Evolutionary conservation across 495 filamentous ascomycete species (phyloP), one percentile per base, ranked within the genome.

Genomic region (Penicillium tannophilum): DNA sequence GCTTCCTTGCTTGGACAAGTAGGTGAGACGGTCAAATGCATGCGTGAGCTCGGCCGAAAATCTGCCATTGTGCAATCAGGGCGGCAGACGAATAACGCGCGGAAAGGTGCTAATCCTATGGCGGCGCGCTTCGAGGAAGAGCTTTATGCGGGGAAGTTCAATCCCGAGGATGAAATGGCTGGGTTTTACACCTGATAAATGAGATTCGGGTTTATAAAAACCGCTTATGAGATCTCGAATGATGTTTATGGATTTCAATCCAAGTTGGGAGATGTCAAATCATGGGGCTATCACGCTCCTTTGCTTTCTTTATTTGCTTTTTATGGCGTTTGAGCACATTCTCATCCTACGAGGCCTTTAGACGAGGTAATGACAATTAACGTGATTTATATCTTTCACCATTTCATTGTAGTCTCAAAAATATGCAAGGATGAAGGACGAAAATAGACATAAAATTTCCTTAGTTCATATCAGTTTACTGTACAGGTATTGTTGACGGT

Each of bases 11-110:
- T 96, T 3, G 84, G 89, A 36, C 77, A 81, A 46, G 74, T 96
- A 30, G 83, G 89, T 26, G 75, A 85, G 53, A 88, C 84, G 56
- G 75, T 90, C 23, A 84, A 82, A 63, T 82, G 86, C 44, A 82
- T 88, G 23, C 78, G 86, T 36, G 86, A 89, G 43, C 71, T 90
- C 12, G 88, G 90, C n/a, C 84, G 82, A 65, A 93, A 91, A 68
- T 88, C 87, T 56, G 76, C 76, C 8, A 76, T 88, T 17, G 72
- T 93, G 23, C 86, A 90, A 49, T 59, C 68, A 20, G 77, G 73
- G 49, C 79, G 76, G 52, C 63, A 74, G 41, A 64, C 36, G 11
- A 56, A 50, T 8, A 48, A 48, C 10, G 45, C 66, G 4, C 71
- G 69, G 50, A 73, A 71, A 57, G 33, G 61, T n/a, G 68, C 73